A percentile compares a stretch with the other conserved stretches of the same genome.
These are phyloP conservation scores for Fusarium kyushuense DNA, from an alignment of 2,329 filamentous ascomycete genomes.

Conservation along the genomic window DNA sequence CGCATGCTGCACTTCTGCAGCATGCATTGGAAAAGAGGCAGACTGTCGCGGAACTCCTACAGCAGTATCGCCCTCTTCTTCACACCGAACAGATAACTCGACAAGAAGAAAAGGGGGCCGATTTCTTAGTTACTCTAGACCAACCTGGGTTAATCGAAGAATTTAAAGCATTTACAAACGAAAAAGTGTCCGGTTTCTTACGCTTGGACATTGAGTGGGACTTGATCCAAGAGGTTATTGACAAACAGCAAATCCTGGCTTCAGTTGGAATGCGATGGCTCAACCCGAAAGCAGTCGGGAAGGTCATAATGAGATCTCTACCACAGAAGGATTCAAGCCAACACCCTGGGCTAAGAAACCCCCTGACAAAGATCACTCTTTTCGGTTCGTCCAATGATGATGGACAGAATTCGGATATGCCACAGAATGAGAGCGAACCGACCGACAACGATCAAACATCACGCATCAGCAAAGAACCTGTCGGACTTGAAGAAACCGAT, in stretches of 20 bases:
- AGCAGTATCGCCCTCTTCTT: conserved; percentile 40
- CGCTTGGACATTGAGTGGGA: conserved; percentile 43
- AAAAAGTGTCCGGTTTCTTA: conserved; percentile 40
- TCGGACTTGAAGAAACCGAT: not conserved
- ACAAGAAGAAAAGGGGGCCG: conserved; percentile 24
- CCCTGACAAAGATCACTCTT: not conserved
- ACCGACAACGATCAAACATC: not conserved
- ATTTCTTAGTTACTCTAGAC: conserved; percentile 32
- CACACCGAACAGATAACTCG: conserved; percentile 40
- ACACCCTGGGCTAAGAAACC: not conserved
- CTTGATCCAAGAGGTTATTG: conserved; percentile 42
- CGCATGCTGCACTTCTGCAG: conserved; percentile 16
- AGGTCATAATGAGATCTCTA: too few relatives aligned
- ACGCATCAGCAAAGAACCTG: not conserved
- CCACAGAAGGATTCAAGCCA: not conserved
- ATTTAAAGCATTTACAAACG: conserved; percentile 34
- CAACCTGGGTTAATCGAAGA: conserved; percentile 3
- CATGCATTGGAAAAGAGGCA: conserved; percentile 20
- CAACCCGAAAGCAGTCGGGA: not conserved
- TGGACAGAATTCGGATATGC: not conserved
- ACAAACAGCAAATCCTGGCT: conserved; percentile 23
- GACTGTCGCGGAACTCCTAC: conserved; percentile 24
- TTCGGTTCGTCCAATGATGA: not conserved
- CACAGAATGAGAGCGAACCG: not conserved
- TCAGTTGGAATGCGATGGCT: conserved; percentile 31